Base-by-base conservation (phyloP, 2,329 filamentous ascomycete species). In the Apiospora sp. region DNA sequence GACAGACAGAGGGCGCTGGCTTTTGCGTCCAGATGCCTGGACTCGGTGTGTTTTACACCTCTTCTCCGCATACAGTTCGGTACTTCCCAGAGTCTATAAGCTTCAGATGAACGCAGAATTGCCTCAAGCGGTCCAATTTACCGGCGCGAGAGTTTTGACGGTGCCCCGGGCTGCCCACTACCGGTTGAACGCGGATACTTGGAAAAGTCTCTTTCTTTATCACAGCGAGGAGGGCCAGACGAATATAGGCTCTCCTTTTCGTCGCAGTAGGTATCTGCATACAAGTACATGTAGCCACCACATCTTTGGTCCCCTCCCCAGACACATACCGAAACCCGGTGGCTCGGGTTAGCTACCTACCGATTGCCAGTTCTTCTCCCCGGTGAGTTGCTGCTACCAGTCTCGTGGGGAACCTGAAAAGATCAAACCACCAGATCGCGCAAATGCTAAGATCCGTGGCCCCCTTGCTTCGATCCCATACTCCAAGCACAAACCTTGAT, bases 71-170 rank as follows among this genome's bases (percentile, higher is more conserved):
- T 64, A 64, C 34, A 41, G 34, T 64, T 64, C 19, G 34, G 58
- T 64, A n/a, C 58, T 64, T 19, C 30, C 58, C 30, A 64, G 58
- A 64, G 58, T 41, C 58, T 64, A 24, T 34, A 37, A 64, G 58
- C 58, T 64, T 64, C 58, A 22, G 58, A 64, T 64, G 58, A 64
- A 64, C 58, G 58, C n/a, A 64, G 58, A 64, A 64, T 41, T 64
- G 58, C 34, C 22, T 64, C 58, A 64, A 41, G 58, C 41, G 58
- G 58, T 19, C 34, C 34, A 41, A 41, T 6, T 41, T 64, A 41
- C 58, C 34, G 34, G 34, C 34, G 58, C 13, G 34, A 64, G 58
- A 64, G 58, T 64, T 64, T 64, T 13, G 58, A 64, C 58, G 30
- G 34, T n/a, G 34, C 41, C 30, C 30, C 58, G 58, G 34, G 58